Base-by-base conservation (phyloP, 352 stramenopile species). In the Phytophthora meadii region DNA sequence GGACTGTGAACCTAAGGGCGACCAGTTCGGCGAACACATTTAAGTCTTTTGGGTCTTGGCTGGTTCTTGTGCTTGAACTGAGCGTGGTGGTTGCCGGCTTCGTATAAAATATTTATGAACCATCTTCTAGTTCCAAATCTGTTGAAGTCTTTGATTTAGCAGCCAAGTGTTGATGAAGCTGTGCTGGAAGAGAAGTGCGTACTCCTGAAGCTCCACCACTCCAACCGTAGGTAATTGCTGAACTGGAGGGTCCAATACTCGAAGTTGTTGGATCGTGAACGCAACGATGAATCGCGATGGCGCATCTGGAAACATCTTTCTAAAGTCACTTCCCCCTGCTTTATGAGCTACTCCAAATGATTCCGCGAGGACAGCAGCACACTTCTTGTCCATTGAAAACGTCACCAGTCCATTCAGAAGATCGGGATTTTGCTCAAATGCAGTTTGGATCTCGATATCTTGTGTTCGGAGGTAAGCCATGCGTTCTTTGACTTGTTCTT, bases 91-190 rank as follows among this genome's bases (percentile, higher is more conserved):
- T 19, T 46, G 30, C 30, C 4, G 30, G 30, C 9, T 36, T 36
- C 14, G n/a, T 25, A 36, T 30, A 28, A 36, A 10, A 24, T 42
- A 42, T 42, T 19, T 19, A 42, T 19, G 17, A 34, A 34, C 28
- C 7, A 42, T 17, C 36, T 51, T 19, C n/a, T 27, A 25, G 6
- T 27, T 52, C 68, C 63, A 76, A 24, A 63, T 62, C 1, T 72
- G 15, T 11, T 66, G 22, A 15, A 76, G 63, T 6, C 64, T 57
- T 5, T 45, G n/a, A n/a, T 51, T 63, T n/a, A 79, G 63, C 1
- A 79, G 37, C 68, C 62, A 73, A 5, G 54, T 48, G 41, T 79
- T 74, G 39, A 74, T 15, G 24, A 72, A 74, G 15, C 62, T 68
- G 5, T 72, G 65, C 8, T 62, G 59, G 8, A 67, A 72, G 14